A percentile compares a stretch with the other conserved stretches of the same genome.
phyloP scores from a whole-genome alignment of 805 yeast species.

The Lachancea sp. region DNA sequence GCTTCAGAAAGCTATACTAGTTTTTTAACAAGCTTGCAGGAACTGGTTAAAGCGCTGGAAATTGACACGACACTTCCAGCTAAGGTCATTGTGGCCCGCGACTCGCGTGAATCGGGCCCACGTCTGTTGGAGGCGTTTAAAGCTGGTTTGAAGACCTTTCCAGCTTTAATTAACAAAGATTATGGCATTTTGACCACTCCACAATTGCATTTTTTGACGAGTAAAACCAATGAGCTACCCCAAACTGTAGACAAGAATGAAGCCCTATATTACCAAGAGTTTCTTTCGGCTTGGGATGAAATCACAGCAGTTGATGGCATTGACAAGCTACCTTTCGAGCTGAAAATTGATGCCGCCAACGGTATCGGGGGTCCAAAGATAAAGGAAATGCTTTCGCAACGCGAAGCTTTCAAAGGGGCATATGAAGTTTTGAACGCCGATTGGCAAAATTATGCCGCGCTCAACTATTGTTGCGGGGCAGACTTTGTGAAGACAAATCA shows the following conservation, averaged over 20 bases:
- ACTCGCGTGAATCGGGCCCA: constrained; percentile 83
- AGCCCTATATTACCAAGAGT: constrained; percentile 51
- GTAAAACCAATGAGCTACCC: constrained; percentile 57
- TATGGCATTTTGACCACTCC: constrained; percentile 84
- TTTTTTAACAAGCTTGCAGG: constrained; percentile 27
- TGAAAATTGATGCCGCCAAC: constrained; percentile 86
- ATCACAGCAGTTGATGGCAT: constrained; percentile 14
- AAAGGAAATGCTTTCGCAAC: constrained; percentile 36
- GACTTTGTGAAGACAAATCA: constrained; percentile 92
- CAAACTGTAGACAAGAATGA: constrained; percentile 51
- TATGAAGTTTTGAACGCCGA: constrained; percentile 49
- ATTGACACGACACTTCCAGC: constrained; percentile 42
- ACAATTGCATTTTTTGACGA: constrained; percentile 81
- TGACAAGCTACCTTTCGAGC: constrained; percentile 21
- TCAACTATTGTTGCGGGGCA: constrained; percentile 87
- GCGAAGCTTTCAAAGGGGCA: constrained; percentile 35
- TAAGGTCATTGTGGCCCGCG: constrained; percentile 70
- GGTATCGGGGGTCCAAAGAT: constrained; percentile 92
- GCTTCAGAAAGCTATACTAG: constrained; percentile 41
- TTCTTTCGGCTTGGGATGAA: constrained; percentile 36
- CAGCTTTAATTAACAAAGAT: constrained; percentile 44
- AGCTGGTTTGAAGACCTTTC: constrained; percentile 54
- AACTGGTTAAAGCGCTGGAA: constrained; percentile 9
- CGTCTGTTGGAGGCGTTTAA: constrained; percentile 37
- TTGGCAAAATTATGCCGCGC: constrained; percentile 44